Percentiles rank a stretch among this genome's conserved stretches.
Conservation (phyloP, 192 early-diverging fungal species). For the Gryganskiella cystojenkinii region DNA sequence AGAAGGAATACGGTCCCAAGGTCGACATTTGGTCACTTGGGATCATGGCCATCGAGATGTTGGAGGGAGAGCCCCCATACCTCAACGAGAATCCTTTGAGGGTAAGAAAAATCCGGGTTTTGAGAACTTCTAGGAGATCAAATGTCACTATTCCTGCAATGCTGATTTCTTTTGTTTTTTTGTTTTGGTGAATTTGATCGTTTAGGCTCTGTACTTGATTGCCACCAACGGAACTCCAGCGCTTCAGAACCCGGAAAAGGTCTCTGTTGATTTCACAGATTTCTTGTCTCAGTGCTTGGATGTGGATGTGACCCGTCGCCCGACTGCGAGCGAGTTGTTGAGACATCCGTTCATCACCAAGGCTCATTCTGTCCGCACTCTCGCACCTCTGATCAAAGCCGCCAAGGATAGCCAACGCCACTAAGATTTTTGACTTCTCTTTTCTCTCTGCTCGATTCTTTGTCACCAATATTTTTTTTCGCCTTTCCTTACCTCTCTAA, state of each 20-base stretch:
- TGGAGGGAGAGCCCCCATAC: slow-evolving; percentile 98
- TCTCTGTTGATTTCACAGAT: slow-evolving; percentile 81
- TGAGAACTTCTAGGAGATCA: not conserved
- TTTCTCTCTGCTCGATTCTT: not conserved
- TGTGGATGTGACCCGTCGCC: slow-evolving; percentile 85
- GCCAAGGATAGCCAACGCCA: slow-evolving; percentile 66
- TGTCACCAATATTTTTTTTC: not conserved
- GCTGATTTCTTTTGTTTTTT: not conserved
- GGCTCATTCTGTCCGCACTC: slow-evolving; percentile 82
- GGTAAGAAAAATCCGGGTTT: slow-evolving; percentile 30
- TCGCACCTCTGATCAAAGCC: slow-evolving; percentile 85
- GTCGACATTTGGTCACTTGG: slow-evolving; percentile 99
- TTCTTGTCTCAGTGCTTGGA: slow-evolving; percentile 86
- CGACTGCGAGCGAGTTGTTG: slow-evolving; percentile 81
- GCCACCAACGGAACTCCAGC: slow-evolving; percentile 95
- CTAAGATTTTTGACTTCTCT: slow-evolving; percentile 2
- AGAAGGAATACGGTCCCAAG: slow-evolving; percentile 91
- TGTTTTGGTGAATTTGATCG: too few relatives aligned
- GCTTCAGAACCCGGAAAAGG: slow-evolving; percentile 86
- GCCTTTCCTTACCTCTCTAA: not conserved
- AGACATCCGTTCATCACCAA: slow-evolving; percentile 87
- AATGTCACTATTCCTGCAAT: slow-evolving; percentile 46
- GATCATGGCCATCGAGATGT: slow-evolving; percentile 98
- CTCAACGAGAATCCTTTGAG: slow-evolving; percentile 93
- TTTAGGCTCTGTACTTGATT: slow-evolving; percentile 92